Evolutionary conservation across 2,329 filamentous ascomycete species (phyloP), one percentile per base, ranked within the genome.

Genomic region (Aspergillus spinulosporus): DNA sequence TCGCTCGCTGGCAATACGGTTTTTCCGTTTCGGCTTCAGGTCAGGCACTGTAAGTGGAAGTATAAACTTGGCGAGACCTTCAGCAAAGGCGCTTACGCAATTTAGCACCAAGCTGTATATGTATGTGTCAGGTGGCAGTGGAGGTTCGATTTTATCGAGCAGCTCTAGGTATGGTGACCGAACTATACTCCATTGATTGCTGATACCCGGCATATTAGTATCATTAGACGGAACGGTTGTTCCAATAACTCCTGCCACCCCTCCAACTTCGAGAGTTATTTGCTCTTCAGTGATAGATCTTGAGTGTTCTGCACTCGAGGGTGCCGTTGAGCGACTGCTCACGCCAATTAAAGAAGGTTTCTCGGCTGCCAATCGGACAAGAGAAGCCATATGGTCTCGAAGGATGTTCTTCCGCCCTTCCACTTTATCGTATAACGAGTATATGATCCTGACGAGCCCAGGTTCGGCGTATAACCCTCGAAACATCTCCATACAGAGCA

Each of bases 351-450:
- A 80, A 0, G 84, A 79, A 1, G 94, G 94, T 67, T 92, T 96
- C 69, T 99, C 94, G 0, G 92, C 92, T 53, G 93, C 93, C 6
- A 97, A 78, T 11, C 92, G 86, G n/a, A 97, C 94, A 68, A 99
- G 92, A 0, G 89, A 88, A 7, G 90, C 89, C 59, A 94, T 88
- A 58, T 97, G 80, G 56, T 92, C 88, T 65, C 89, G 88, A 21
- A 99, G 77, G 15, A 97, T 84, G 49, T 87, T 81, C 64, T 88
- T 93, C 64, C 88, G 85, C 3, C 84, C 87, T 43, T 90, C 81
- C 49, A 84, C 78, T 11, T 84, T 82, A 68, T 99, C 93, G 64
- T 91, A 97, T 12, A 89, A 79, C 5, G 84, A 81, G 68, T 90
- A 97, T 2, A 96, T 90, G 37, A 88, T 85, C 42, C 94, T 81